Evolutionary conservation across 2,329 filamentous ascomycete species (phyloP).

Genomic region (Hypoxylon sp.): DNA sequence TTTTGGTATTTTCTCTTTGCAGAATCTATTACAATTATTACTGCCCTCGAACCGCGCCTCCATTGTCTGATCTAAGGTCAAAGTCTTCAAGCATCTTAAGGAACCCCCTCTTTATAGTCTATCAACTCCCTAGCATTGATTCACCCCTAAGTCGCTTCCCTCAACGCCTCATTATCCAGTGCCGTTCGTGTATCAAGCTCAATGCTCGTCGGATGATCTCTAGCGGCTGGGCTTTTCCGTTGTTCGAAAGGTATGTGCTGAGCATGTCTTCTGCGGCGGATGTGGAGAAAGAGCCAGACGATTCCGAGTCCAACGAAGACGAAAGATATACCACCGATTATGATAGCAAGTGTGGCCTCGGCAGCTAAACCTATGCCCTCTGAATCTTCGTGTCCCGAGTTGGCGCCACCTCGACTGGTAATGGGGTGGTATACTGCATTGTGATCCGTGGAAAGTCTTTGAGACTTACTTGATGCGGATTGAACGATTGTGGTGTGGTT

Average conservation of each 20-base stretch:
- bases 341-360: conserved; percentile 1
- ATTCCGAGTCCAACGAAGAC: conserved; percentile 5
- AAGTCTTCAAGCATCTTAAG: too few relatives aligned
- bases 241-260: not conserved
- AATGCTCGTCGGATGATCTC: not conserved
- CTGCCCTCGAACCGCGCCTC: too few relatives aligned
- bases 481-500: not conserved
- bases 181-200: not conserved
- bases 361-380: not conserved
- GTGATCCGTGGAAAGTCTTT: not conserved
- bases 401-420: not conserved
- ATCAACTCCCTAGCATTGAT: too few relatives aligned
- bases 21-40: too few relatives aligned
- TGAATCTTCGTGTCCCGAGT: not conserved
- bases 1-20: too few relatives aligned
- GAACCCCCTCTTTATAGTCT: too few relatives aligned
- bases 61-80: too few relatives aligned
- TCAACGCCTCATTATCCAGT: too few relatives aligned
- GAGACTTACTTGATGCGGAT: not conserved
- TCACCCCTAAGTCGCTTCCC: too few relatives aligned
- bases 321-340: not conserved
- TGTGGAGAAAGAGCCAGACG: not conserved
- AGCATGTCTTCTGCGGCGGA: not conserved
- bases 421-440: not conserved
- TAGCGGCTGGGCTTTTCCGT: not conserved